Evolutionary conservation across 2,329 filamentous ascomycete genomes (phyloP).

Genomic region (Westerdykella sp.): DNA sequence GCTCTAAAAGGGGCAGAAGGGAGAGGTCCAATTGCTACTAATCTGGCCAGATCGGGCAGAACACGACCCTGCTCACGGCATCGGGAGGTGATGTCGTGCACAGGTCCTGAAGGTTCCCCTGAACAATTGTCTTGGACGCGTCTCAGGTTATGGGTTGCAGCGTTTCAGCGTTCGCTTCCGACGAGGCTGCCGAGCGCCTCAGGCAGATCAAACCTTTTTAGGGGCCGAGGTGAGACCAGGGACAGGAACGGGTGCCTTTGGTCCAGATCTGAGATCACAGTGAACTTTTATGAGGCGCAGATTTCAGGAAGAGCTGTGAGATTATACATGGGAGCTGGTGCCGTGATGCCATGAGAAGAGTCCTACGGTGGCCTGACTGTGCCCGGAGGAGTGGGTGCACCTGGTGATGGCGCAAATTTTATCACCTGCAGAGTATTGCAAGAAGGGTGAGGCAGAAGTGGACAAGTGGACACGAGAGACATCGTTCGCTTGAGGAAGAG

Average conservation of each 20-base stretch:
- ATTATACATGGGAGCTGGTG: neutral
- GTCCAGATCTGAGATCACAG: neutral
- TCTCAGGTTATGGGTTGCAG: slow-evolving; percentile 26
- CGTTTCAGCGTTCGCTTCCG: slow-evolving; percentile 31
- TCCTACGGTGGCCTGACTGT: too few species aligned
- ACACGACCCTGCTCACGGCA: too few species aligned
- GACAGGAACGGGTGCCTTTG: neutral
- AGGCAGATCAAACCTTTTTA: slow-evolving; percentile 22
- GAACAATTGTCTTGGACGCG: slow-evolving; percentile 27
- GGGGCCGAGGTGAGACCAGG: slow-evolving; percentile 19
- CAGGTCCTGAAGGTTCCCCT: slow-evolving; percentile 13
- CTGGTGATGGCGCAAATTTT: too few species aligned
- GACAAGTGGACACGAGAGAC: too few species aligned
- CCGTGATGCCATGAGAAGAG: neutral
- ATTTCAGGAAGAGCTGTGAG: neutral
- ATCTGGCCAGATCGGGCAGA: slow-evolving; percentile 15
- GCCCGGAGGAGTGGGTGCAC: too few species aligned
- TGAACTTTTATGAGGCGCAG: neutral
- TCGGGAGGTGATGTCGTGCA: too few species aligned
- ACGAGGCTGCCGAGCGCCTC: slow-evolving; percentile 10
- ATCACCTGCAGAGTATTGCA: too few species aligned
- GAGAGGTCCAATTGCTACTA: slow-evolving; percentile 10
- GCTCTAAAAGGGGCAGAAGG: slow-evolving; percentile 14
- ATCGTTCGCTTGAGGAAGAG: too few species aligned
- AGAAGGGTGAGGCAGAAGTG: too few species aligned